Base-by-base conservation (phyloP, 352 stramenopile species). In the Pythium guiyangense region DNA sequence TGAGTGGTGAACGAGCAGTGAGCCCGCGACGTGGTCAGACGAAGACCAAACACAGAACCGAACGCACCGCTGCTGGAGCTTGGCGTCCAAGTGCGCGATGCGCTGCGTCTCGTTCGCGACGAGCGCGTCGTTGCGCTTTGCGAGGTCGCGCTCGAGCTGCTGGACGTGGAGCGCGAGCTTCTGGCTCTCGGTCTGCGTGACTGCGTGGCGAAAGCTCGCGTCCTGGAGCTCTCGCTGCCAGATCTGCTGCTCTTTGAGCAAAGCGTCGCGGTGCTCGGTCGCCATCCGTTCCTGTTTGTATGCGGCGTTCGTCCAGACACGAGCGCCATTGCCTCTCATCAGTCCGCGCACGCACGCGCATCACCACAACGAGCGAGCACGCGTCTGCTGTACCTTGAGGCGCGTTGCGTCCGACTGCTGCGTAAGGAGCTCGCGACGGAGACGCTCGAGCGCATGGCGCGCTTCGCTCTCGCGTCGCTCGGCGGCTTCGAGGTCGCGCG, bases 221-320 rank as follows among this genome's bases (percentile, higher is more conserved):
- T 85, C 77, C 29, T 85, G 55, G 6, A 86, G 60, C 63, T 90
- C 77, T 25, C 71, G 73, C 50, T 84, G 70, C 70, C 72, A 88
- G 9, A 87, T 64, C 3, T 83, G 60, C 26, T 80, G 71, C 51
- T 90, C 77, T 17, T 69, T 71, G 27, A 70, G 63, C 39, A 88
- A 52, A 37, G 64, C 66, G 9, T 72, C 63, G 6, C 42, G 42
- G 20, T 62, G 59, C 58, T 85, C 62, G 0, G 50, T 34, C 54
- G 80, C 71, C 20, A 84, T 59, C 6, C 73, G 61, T 25, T 67
- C 62, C 49, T 70, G 25, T 0, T 37, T 9, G 12, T n/a, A 18
- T 25, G 22, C 12, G 22, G 39, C 14, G 39, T 39, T n/a, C n/a
- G n/a, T n/a, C n/a, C n/a, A n/a, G n/a, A n/a, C n/a, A n/a, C n/a